Base-by-base conservation (phyloP, 1,139 yeast genomes). In the Saccharomyces hybrid region DNA sequence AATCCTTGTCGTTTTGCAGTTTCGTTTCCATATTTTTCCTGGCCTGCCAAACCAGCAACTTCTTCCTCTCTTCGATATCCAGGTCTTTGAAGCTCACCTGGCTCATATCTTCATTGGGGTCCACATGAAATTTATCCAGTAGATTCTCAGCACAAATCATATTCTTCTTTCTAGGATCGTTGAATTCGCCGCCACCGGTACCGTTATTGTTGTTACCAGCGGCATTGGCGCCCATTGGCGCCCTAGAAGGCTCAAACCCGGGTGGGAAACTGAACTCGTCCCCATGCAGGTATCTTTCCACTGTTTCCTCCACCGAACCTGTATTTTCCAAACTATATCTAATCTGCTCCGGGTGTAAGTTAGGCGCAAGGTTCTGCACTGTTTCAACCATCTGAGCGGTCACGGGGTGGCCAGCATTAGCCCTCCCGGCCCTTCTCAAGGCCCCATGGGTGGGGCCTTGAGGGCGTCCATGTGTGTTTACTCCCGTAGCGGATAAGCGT, bases 361-460 rank as follows among this genome's bases (percentile, higher is more conserved):
- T 76, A 1, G 96, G 96, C 0, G 88, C 95, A 54, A 89, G 76
- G 31, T 89, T 80, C 61, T 83, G 88, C 1, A 89, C 96, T 0
- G 86, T 83, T 58, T 85, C 91, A 50, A 89, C 76, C 96, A 89
- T 89, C 56, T 79, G 81, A n/a, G 76, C 79, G 3, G 88, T 84
- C 23, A 85, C 84, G 2, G 74, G 28, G 14, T 27, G 29, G 9
- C 47, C 29, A 5, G 16, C 47, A 23, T 42, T 44, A n/a, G 47
- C 3, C 16, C 28, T 20, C 16, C 31, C 26, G 1, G 69, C 51
- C 56, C 70, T 59, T 41, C 60, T 53, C 41, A 50, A 16, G 11
- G 50, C n/a, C 5, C 53, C 41, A 20, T 29, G 47, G 9, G 32
- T 26, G 7, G 48, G 34, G 11, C 42, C 46, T 20, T 46, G 46